Percentiles rank a stretch among this genome's conserved stretches.
Conservation (phyloP, 139 green algal species). For the Chlamydomonas sp. region DNA sequence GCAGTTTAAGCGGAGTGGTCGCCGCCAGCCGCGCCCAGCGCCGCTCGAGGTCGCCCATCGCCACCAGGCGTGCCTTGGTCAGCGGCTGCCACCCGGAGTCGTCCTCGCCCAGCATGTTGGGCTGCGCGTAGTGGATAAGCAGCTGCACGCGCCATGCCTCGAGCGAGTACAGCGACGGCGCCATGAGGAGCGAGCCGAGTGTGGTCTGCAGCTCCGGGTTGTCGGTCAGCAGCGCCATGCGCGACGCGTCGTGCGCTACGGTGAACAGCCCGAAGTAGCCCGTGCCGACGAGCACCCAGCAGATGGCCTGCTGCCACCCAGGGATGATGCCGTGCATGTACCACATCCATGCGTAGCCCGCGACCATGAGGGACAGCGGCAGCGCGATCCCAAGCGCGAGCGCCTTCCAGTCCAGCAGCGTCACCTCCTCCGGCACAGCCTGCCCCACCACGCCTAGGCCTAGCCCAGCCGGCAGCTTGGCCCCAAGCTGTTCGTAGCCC, state of each 20-base stretch:
- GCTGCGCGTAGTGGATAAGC: slow-evolving; percentile 19
- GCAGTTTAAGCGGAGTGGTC: slow-evolving; percentile 36
- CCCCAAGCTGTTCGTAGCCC: slow-evolving; percentile 26
- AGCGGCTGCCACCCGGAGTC: slow-evolving; percentile 32
- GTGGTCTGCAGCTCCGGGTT: slow-evolving; percentile 15
- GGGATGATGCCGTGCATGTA: slow-evolving; percentile 41
- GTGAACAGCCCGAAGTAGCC: slow-evolving; percentile 48
- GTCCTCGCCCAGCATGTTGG: slow-evolving; percentile 33
- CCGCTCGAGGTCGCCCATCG: neutral
- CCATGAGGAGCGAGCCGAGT: slow-evolving; percentile 40
- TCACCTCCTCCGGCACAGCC: slow-evolving; percentile 9
- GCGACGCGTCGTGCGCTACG: slow-evolving; percentile 37
- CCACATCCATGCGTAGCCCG: slow-evolving; percentile 36
- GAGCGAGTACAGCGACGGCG: slow-evolving; percentile 34
- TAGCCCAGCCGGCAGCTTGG: slow-evolving; percentile 19
- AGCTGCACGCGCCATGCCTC: slow-evolving; percentile 21
- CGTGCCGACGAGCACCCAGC: slow-evolving; percentile 36
- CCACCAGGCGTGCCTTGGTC: slow-evolving; percentile 16
- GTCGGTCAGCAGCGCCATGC: slow-evolving; percentile 26
- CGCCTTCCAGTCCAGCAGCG: neutral
- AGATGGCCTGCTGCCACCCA: slow-evolving; percentile 31
- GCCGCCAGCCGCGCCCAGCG: slow-evolving; percentile 7
- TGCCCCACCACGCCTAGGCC: neutral
- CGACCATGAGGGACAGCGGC: slow-evolving; percentile 29
- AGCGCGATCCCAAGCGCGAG: slow-evolving; percentile 6